phyloP scores from a whole-genome alignment of 73 alveolate genomes.

The Tetrahymena elliotti region DNA sequence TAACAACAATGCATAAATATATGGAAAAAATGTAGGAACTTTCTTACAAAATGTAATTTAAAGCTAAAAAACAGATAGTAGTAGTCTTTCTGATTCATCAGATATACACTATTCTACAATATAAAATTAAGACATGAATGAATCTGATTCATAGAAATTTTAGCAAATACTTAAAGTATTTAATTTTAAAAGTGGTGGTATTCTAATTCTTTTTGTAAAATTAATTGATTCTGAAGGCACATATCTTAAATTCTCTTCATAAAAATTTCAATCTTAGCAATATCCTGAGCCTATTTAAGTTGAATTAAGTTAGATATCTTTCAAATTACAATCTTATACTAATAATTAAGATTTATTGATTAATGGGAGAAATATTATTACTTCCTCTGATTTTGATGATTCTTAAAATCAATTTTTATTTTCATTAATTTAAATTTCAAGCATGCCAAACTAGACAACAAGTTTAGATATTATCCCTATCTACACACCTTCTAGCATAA shows the following conservation, averaged over 20 bases:
- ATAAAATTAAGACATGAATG: not conserved
- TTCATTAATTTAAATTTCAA: not conserved
- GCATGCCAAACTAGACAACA: not conserved
- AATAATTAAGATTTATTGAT: not conserved
- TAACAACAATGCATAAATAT: not conserved
- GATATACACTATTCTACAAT: not conserved
- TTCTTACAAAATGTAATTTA: not conserved
- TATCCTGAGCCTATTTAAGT: not conserved
- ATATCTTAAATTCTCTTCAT: not conserved
- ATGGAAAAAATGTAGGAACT: not conserved
- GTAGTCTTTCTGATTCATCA: not conserved
- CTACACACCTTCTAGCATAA: not conserved
- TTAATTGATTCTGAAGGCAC: not conserved
- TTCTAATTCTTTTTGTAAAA: not conserved
- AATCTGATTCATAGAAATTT: not conserved
- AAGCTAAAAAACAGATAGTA: not conserved
- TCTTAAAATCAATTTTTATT: not conserved
- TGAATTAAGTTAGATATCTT: not conserved
- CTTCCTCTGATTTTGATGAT: not conserved
- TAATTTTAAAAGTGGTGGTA: not conserved
- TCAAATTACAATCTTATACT: not conserved
- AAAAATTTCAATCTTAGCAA: not conserved
- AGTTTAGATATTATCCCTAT: not conserved
- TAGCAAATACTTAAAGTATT: not conserved
- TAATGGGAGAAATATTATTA: not conserved